phyloP scores from a whole-genome alignment of 1,284 basidiomycete species.

The Polyporus tsugae region DNA sequence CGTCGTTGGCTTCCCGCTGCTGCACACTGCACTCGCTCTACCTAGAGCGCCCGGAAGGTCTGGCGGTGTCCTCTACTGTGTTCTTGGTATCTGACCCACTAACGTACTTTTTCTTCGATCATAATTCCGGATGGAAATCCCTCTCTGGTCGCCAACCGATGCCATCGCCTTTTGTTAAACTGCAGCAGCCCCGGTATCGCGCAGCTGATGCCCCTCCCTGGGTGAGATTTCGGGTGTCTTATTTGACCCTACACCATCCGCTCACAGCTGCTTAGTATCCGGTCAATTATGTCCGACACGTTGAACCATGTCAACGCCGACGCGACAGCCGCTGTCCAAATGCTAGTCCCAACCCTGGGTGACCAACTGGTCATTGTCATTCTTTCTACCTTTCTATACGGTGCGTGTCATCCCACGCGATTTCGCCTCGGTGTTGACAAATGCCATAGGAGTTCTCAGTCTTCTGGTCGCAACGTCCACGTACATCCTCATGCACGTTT shows the following conservation, averaged over 20 bases:
- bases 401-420: constrained; percentile 2
- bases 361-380: constrained; percentile 1
- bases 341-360: neutral
- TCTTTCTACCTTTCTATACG: constrained; percentile 6
- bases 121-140: neutral
- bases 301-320: neutral
- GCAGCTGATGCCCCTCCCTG: neutral
- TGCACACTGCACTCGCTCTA: neutral
- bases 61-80: neutral
- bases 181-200: neutral
- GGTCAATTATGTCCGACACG: neutral
- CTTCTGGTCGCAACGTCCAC: neutral
- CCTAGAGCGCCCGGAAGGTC: neutral
- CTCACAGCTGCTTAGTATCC: neutral
- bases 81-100: neutral
- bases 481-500: constrained; percentile 1
- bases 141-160: neutral
- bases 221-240: neutral
- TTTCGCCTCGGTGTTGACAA: too few relatives aligned
- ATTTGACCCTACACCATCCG: neutral
- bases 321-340: neutral
- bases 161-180: neutral
- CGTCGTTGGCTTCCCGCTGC: neutral
- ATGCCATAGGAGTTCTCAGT: neutral
- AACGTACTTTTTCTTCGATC: neutral